Evolutionary conservation across 2,329 filamentous ascomycete species (phyloP), one percentile per base, ranked within the genome.

Genomic region (Claviceps sp.): DNA sequence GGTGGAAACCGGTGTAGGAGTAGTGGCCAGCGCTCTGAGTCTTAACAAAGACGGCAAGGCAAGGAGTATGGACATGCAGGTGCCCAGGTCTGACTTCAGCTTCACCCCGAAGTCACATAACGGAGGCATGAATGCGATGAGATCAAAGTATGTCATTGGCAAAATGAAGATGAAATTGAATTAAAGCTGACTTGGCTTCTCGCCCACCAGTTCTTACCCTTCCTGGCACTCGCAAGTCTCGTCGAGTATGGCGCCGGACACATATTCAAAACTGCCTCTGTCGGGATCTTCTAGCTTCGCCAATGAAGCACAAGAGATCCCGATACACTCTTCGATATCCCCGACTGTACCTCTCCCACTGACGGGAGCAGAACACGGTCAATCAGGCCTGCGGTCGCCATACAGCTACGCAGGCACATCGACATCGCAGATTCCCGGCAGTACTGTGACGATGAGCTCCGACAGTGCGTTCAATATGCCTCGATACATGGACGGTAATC

Each of bases 1-100:
- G 47, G 78, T 82, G n/a, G 78, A 81, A 63, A 81, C 77, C 0
- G 78, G 78, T 2, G 61, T 81, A 37, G 78, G 78, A 6, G 78
- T 82, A 54, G 78, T 81, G 45, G 77, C 78, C 5, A 77, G 78
- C 6, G 73, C 77, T 9, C 61, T 81, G 43, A 68, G 70, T 2
- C 70, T 75, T 47, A 81, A 81, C 62, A 73, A 76, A 51, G 78
- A 80, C 50, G 66, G 67, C 24, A 78, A 80, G 61, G 63, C 73
- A 4, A 69, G 76, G 48, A 61, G 61, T 41, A 62, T 78, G 37
- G 77, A 79, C 54, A 66, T 79, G 57, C 77, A 80, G 55, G 64
- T 79, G 51, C 77, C 78, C 4, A 70, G 78, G 52, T 73, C 76
- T 5, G 72, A 73, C 0, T 82, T 81, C 55, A 80, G 76, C 2